A percentile compares a stretch with the other conserved stretches of the same genome.
Evolutionary conservation across 805 yeast species (phyloP).

Genomic region (Candida michaelii): DNA sequence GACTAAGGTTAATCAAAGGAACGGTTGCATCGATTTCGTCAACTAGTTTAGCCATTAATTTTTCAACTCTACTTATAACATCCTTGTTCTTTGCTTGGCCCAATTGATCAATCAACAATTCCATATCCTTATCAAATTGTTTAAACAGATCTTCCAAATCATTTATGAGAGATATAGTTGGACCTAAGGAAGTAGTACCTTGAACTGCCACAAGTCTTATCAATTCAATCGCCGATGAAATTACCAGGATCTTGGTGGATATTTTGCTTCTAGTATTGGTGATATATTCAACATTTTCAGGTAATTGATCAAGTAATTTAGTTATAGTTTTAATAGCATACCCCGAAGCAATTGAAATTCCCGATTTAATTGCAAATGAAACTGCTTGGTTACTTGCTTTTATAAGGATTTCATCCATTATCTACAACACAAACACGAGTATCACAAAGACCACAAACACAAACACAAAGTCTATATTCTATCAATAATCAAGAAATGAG

Average conservation of each 20-base stretch:
- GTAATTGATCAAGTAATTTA: conserved; percentile 52
- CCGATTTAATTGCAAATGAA: conserved; percentile 76
- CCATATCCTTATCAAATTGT: conserved; percentile 52
- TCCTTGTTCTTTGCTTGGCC: conserved; percentile 21
- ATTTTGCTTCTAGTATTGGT: conserved; percentile 44
- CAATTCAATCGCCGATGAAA: conserved; percentile 66
- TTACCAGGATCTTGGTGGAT: conserved; percentile 57
- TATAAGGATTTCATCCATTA: conserved; percentile 44
- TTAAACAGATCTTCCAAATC: conserved; percentile 60
- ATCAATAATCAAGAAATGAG: not conserved
- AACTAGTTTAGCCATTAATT: conserved; percentile 47
- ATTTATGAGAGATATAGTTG: conserved; percentile 53
- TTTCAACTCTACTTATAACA: conserved; percentile 44
- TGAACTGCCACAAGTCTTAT: conserved; percentile 61
- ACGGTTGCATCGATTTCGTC: conserved; percentile 62
- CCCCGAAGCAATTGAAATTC: conserved; percentile 70
- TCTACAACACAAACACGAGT: too few relatives aligned
- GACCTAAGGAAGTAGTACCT: conserved; percentile 57
- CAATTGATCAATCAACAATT: conserved; percentile 31
- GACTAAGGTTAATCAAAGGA: conserved; percentile 64
- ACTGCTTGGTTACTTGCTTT: conserved; percentile 76
- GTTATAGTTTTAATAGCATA: conserved; percentile 69
- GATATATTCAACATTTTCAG: conserved; percentile 49
- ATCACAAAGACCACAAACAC: too few relatives aligned
- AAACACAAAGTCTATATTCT: too few relatives aligned